Conservation (phyloP, 805 yeast species). For the Barnettozyma californica region DNA sequence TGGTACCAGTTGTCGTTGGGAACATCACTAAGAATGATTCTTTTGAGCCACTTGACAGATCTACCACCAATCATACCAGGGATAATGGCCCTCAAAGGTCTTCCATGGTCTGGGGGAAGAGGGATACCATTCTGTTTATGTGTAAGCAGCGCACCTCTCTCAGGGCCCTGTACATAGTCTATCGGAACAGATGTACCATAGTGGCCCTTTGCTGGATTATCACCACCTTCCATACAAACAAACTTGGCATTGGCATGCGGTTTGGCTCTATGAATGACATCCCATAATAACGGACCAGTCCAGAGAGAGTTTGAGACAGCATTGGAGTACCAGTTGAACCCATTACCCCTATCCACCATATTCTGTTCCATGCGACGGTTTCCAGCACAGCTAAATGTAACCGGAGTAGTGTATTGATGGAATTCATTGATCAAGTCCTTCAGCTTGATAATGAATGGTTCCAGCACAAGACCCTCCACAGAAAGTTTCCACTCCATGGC, state of each 20-base stretch:
- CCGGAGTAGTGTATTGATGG: conserved; percentile 27
- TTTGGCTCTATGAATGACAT: conserved; percentile 23
- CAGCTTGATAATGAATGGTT: conserved; percentile 23
- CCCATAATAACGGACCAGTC: conserved; percentile 30
- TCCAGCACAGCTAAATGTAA: conserved; percentile 32
- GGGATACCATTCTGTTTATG: conserved; percentile 32
- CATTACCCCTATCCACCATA: conserved; percentile 29
- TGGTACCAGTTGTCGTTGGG: conserved; percentile 35
- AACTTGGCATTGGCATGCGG: conserved; percentile 27
- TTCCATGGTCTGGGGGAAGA: conserved; percentile 33
- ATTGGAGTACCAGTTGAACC: conserved; percentile 34
- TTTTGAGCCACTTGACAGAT: conserved; percentile 32
- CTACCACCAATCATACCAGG: conserved; percentile 36
- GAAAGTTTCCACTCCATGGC: conserved; percentile 25
- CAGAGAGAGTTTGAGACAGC: conserved; percentile 31
- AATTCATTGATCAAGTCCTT: conserved; percentile 22
- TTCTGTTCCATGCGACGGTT: conserved; percentile 33
- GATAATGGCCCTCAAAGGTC: conserved; percentile 30
- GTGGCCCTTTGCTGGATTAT: conserved; percentile 28
- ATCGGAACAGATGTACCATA: conserved; percentile 30
- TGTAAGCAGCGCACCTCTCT: conserved; percentile 28
- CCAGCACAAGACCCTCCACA: conserved; percentile 28
- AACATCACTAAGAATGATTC: conserved; percentile 25
- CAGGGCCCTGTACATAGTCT: conserved; percentile 29
- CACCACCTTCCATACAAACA: conserved; percentile 32